Base-by-base conservation (phyloP, 371 early-diverging fungal species). In the Dentiscutata heterogama region DNA sequence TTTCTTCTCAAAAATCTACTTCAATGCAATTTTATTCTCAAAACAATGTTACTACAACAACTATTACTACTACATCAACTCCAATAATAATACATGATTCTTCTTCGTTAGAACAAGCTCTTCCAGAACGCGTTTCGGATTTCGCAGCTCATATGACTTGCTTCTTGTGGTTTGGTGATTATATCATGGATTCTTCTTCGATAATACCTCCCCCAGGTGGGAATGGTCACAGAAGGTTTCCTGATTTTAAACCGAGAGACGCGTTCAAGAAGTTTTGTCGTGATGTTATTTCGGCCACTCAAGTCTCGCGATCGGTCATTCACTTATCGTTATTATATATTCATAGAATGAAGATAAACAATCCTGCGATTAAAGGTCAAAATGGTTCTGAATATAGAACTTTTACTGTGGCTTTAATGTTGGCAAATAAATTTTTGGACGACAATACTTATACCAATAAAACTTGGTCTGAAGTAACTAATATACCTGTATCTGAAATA, bases 361-460 rank as follows among this genome's bases (percentile, higher is more conserved):
- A 91, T 76, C 93, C 93, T 0, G 86, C 84, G 60, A 91, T 92
- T 42, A 91, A 92, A 83, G 92, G 92, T 74, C 91, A 91, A 2
- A 92, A 87, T 58, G 95, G 94, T 42, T 94, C 94, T 31, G 95
- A 95, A 84, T 95, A 92, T 82, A 89, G 94, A 65, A 82, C 95
- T 60, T 94, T 95, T 81, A 93, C 93, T 1, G 94, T 95, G 13
- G 94, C 95, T 11, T 84, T 95, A 27, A 94, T 95, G 94, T 83
- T 86, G 85, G 94, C 91, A 14, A 92, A 92, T 83, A 93, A 93
- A 70, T 92, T 92, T 82, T 84, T 92, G 78, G 92, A 92, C 67
- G 94, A 93, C 82, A 91, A 92, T 77, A 92, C 92, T 0, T 93
- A 91, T 74, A 92, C 92, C 13, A 93, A 93, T 86, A 92, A 92